These are phyloP conservation scores for Coemansia sp. DNA, from an alignment of 192 early-diverging fungal species.

Conservation along the genomic window DNA sequence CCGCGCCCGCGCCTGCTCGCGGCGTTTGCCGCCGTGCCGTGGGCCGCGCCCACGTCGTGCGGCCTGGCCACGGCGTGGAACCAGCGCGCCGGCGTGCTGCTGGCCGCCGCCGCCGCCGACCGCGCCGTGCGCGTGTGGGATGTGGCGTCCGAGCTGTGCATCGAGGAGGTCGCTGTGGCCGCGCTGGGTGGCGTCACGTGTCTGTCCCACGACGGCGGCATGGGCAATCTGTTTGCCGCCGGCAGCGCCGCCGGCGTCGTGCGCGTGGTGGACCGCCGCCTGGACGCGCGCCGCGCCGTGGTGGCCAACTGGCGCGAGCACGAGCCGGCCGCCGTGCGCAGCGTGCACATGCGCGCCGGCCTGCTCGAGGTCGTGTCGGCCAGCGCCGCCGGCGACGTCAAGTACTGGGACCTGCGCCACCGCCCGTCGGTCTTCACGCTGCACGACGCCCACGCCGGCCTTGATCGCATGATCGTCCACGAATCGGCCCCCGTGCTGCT, in stretches of 20 bases:
- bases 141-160: slow-evolving; percentile 38
- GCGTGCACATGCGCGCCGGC: slow-evolving; percentile 31
- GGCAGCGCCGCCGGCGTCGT: slow-evolving; percentile 44
- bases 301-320: slow-evolving; percentile 48
- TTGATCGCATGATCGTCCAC: slow-evolving; percentile 41
- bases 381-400: slow-evolving; percentile 30
- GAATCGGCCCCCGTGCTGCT: slow-evolving; percentile 41
- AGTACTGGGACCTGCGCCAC: slow-evolving; percentile 51
- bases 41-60: slow-evolving; percentile 6
- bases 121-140: slow-evolving; percentile 51
- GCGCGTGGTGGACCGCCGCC: slow-evolving; percentile 47
- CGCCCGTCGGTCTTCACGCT: slow-evolving; percentile 19
- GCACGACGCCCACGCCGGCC: slow-evolving; percentile 20
- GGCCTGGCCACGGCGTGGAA: slow-evolving; percentile 46
- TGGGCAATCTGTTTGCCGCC: slow-evolving; percentile 37
- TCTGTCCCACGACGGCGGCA: slow-evolving; percentile 35
- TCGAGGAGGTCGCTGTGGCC: slow-evolving; percentile 33
- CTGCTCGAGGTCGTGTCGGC: slow-evolving; percentile 43
- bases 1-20: slow-evolving; percentile 38
- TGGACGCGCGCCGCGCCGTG: slow-evolving; percentile 18
- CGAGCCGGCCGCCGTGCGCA: slow-evolving; percentile 21
- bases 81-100: slow-evolving; percentile 39
- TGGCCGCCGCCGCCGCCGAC: slow-evolving; percentile 37
- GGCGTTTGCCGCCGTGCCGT: slow-evolving; percentile 40
- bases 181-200: slow-evolving; percentile 43